Conservation (phyloP, 768 basidiomycete species). For the Pseudohyphozyma bogoriensis region DNA sequence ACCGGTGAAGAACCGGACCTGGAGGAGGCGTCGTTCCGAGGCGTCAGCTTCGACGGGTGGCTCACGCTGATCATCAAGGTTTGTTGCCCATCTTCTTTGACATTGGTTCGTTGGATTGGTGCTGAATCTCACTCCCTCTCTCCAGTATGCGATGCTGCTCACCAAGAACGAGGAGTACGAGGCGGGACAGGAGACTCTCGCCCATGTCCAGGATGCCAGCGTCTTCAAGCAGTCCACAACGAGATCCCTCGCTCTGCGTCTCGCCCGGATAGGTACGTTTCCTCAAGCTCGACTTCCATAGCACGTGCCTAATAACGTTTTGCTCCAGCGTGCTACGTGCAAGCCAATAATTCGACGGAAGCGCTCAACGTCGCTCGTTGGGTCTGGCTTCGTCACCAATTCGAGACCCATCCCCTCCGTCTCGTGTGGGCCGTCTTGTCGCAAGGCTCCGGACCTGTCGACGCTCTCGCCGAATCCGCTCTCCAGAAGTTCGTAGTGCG, state of each 20-base stretch:
- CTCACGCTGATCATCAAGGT: slow-evolving; percentile 76
- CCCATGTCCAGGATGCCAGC: slow-evolving; percentile 63
- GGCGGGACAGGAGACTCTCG: slow-evolving; percentile 61
- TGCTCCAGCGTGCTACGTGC: slow-evolving; percentile 59
- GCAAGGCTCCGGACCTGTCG: slow-evolving; percentile 58
- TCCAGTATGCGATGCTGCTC: slow-evolving; percentile 63
- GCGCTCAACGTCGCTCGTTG: slow-evolving; percentile 69
- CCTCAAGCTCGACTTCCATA: background rate
- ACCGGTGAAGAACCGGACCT: slow-evolving; percentile 45
- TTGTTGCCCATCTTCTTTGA: slow-evolving; percentile 13
- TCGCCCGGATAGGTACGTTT: slow-evolving; percentile 62
- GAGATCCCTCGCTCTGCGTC: slow-evolving; percentile 59
- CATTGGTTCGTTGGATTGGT: slow-evolving; percentile 34
- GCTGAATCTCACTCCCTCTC: slow-evolving; percentile 12
- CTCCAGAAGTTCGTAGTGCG: slow-evolving; percentile 76
- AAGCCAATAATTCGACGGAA: slow-evolving; percentile 47
- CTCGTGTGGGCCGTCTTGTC: slow-evolving; percentile 64
- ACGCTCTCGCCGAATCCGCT: slow-evolving; percentile 64
- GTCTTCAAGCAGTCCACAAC: slow-evolving; percentile 47
- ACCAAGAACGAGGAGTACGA: slow-evolving; percentile 56
- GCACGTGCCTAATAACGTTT: background rate
- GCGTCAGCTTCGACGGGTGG: slow-evolving; percentile 76
- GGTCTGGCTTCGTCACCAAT: slow-evolving; percentile 64
- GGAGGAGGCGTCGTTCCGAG: slow-evolving; percentile 60
- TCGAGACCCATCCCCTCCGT: slow-evolving; percentile 74